Conservation (phyloP, 2,329 filamentous ascomycete genomes). For the Paecilomyces sp. region DNA sequence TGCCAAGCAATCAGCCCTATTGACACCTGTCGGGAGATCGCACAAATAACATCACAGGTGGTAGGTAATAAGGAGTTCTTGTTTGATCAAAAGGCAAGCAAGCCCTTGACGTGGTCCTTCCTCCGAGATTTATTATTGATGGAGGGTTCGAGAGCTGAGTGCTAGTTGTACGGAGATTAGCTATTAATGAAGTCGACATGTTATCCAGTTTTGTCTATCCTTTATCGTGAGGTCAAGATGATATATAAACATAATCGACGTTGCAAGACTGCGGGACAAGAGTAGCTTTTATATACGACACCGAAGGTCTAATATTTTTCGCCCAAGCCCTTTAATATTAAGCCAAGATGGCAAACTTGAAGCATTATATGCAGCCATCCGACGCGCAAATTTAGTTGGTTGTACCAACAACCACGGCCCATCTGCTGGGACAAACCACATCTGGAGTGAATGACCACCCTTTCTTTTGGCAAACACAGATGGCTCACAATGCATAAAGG, state of each 20-base stretch:
- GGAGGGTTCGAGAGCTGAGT: neutral
- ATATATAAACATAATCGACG: neutral
- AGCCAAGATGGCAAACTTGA: neutral
- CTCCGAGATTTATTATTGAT: neutral
- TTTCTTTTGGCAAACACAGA: neutral
- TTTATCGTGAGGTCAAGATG: neutral
- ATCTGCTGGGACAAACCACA: neutral
- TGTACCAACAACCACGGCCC: neutral
- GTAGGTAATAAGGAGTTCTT: too few species aligned
- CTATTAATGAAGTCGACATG: neutral
- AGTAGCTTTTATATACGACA: neutral
- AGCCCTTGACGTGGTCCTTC: neutral
- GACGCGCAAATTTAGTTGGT: neutral
- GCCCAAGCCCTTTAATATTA: neutral
- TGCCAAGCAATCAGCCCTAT: too few species aligned
- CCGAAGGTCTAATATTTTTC: neutral
- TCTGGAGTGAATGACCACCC: neutral
- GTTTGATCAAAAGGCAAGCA: neutral
- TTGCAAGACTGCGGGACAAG: neutral
- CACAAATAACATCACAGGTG: too few species aligned
- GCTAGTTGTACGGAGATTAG: neutral
- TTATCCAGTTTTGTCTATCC: neutral
- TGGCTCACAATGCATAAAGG: neutral
- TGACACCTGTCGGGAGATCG: too few species aligned
- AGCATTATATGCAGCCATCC: conserved; percentile 1